These are phyloP conservation scores for Podospora pseudocomata DNA, from an alignment of 495 filamentous ascomycete genomes.

Conservation along the genomic window DNA sequence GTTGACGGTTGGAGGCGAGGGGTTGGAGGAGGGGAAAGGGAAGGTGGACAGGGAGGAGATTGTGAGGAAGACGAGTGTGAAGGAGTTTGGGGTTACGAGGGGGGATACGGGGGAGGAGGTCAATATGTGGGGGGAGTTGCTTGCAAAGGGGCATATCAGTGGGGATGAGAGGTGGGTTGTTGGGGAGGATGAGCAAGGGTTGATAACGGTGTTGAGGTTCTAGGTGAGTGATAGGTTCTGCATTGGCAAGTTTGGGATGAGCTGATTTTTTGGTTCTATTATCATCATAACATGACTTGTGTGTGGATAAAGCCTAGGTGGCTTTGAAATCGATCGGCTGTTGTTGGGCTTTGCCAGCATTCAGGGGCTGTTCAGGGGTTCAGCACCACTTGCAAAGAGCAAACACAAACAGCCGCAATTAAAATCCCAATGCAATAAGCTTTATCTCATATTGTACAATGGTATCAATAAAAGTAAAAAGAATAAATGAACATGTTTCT, in stretches of 20 bases:
- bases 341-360: neutral
- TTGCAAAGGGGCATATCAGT: slow-evolving; percentile 53
- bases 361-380: neutral
- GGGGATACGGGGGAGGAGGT: slow-evolving; percentile 39
- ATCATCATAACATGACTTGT: too few species aligned
- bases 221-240: slow-evolving; percentile 12
- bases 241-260: neutral
- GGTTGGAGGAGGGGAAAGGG: neutral
- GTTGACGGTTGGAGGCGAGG: slow-evolving; percentile 17
- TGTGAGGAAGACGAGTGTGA: neutral
- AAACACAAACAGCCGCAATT: too few species aligned
- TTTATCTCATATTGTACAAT: neutral
- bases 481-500: neutral
- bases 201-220: slow-evolving; percentile 56
- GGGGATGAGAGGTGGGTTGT: slow-evolving; percentile 63
- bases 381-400: neutral
- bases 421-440: neutral
- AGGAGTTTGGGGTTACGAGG: slow-evolving; percentile 15
- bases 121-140: slow-evolving; percentile 49
- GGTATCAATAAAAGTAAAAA: neutral
- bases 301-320: too few species aligned
- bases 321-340: too few species aligned
- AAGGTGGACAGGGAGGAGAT: neutral
- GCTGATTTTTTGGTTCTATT: too few species aligned
- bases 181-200: slow-evolving; percentile 53